Conservation (phyloP, 352 stramenopile species). For the Blastocystis sp. region DNA sequence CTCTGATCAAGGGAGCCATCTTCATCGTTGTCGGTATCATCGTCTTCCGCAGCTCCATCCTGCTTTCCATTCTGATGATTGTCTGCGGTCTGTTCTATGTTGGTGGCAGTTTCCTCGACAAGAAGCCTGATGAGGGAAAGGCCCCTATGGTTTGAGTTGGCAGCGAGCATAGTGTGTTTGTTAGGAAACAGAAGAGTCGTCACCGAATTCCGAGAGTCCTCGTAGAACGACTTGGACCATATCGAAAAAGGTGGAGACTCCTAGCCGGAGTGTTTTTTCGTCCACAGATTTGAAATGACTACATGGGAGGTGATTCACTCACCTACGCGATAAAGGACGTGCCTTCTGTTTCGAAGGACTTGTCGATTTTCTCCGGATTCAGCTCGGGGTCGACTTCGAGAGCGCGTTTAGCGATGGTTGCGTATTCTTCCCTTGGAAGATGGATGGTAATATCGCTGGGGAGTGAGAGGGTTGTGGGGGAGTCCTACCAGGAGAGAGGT, state of each 20-base stretch:
- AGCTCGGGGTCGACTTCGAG: conserved; percentile 44
- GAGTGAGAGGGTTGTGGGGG: not conserved
- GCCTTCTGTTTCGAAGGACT: not conserved
- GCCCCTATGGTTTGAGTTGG: conserved; percentile 40
- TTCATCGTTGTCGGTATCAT: not conserved
- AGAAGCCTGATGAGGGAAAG: conserved; percentile 1
- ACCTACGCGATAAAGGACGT: not conserved
- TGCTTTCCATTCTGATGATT: conserved; percentile 1
- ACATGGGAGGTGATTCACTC: not conserved
- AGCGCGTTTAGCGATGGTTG: conserved; percentile 14
- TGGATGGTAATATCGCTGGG: conserved; percentile 21
- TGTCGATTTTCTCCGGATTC: conserved; percentile 6
- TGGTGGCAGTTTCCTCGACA: conserved; percentile 14
- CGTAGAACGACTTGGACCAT: conserved; percentile 43
- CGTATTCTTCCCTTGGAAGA: conserved; percentile 1
- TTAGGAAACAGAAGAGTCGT: not conserved
- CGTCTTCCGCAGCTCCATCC: not conserved
- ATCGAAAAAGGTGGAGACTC: conserved; percentile 54
- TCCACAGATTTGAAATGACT: conserved; percentile 47
- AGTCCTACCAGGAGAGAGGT: not conserved
- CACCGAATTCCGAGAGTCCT: conserved; percentile 19
- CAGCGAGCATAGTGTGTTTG: not conserved
- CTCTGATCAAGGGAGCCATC: conserved; percentile 9
- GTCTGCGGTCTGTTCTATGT: conserved; percentile 34
- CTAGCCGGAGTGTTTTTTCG: conserved; percentile 24